Base-by-base conservation (phyloP, 495 filamentous ascomycete species). In the Pseudotulostoma volvatum region DNA sequence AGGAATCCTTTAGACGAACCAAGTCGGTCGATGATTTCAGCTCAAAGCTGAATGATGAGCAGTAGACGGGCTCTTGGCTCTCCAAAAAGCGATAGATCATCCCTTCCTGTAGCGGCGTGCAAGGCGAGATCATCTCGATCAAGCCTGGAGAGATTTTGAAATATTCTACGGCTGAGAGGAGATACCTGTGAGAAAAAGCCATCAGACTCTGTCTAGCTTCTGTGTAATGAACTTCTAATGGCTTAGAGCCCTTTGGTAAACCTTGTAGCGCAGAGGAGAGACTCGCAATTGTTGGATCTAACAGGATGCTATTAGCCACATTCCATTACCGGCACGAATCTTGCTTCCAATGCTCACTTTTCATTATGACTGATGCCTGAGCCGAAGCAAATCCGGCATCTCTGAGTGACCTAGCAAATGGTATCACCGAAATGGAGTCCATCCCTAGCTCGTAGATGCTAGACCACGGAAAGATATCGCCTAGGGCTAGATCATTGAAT, bases 361-460 rank as follows among this genome's bases (percentile, higher is more conserved):
- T 73, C 63, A 88, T 72, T 16, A 90, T 65, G 2, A 73, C 39
- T 0, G 80, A 74, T 11, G 77, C 66, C 16, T 67, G 68, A 1
- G 74, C 78, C 15, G 65, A 60, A 2, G 45, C 18, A 41, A 84
- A 68, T 0, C 77, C 73, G 1, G 55, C 50, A 9, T 60, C 52
- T 39, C 66, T 73, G 11, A 81, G 53, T n/a, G 45, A 47, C 0
- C 65, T 54, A 9, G 72, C 55, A 37, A 92, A 63, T 16, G 72
- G 68, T 16, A 86, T 73, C 2, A 78, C 77, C 0, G 80, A 81
- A 9, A 93, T 82, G 0, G 83, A 88, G 50, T 90, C 85, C 4
- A 88, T 61, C 0, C 84, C 84, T 1, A 92, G 58, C 37, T 90
- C 81, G 46, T 84, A 92, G 20, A 92, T 72, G 19, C 69, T 88